Evolutionary conservation across 352 stramenopile genomes (phyloP).

Genomic region (Phytopythium aichiense): DNA sequence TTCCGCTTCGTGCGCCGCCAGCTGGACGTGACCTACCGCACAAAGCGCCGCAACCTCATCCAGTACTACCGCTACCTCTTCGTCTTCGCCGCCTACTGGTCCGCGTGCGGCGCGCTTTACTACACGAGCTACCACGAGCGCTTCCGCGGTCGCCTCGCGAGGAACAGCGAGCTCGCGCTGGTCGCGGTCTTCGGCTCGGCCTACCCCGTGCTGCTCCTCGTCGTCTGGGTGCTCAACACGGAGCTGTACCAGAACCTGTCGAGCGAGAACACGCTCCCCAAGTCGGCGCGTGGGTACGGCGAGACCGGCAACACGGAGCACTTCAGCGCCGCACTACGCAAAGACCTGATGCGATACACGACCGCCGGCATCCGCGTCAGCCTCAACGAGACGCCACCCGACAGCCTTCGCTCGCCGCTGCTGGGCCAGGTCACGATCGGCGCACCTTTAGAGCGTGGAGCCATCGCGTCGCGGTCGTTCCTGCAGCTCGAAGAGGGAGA

Average conservation of each 20-base stretch:
- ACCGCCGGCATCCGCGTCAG: slow-evolving; percentile 80
- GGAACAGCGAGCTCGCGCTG: slow-evolving; percentile 55
- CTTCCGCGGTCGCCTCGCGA: slow-evolving; percentile 56
- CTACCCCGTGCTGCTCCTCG: slow-evolving; percentile 65
- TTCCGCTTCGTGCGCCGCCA: slow-evolving; percentile 83
- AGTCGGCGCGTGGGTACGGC: slow-evolving; percentile 37
- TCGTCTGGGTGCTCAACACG: slow-evolving; percentile 83
- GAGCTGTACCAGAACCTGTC: slow-evolving; percentile 79
- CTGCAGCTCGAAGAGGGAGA: slow-evolving; percentile 61
- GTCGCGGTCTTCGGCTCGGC: slow-evolving; percentile 60
- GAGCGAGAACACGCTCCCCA: slow-evolving; percentile 63
- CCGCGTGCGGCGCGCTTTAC: slow-evolving; percentile 60
- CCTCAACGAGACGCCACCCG: slow-evolving; percentile 48
- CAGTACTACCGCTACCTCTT: slow-evolving; percentile 87
- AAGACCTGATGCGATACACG: slow-evolving; percentile 85
- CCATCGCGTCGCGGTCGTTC: slow-evolving; percentile 38
- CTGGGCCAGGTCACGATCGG: slow-evolving; percentile 26
- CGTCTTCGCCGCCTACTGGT: slow-evolving; percentile 71
- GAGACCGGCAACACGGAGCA: slow-evolving; percentile 56
- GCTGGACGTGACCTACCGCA: slow-evolving; percentile 79
- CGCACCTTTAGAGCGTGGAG: slow-evolving; percentile 39
- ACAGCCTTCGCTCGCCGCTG: slow-evolving; percentile 41
- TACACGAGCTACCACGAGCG: slow-evolving; percentile 64
- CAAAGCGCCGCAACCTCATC: slow-evolving; percentile 75
- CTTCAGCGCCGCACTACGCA: slow-evolving; percentile 71